Conservation (phyloP, 805 yeast genomes). For the Candida insectorum region DNA sequence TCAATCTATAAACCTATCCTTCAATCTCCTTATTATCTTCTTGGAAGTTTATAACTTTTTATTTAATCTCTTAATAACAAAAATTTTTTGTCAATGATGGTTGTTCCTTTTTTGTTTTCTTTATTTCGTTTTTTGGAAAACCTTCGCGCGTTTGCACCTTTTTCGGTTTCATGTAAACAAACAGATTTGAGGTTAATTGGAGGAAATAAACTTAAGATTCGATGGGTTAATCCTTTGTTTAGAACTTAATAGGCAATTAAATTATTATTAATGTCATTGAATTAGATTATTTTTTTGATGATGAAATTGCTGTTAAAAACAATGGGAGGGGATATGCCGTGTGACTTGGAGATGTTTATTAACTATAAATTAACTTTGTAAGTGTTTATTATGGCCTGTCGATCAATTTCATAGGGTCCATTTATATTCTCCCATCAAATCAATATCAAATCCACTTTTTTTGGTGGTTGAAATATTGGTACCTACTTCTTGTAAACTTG, state of each 20-base stretch:
- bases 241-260: no score
- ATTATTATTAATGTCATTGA: no score
- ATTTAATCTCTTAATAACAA: neutral
- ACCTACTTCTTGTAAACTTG: neutral
- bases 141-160: constrained; percentile 8
- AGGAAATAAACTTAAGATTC: neutral
- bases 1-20: no score
- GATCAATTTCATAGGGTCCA: constrained; percentile 23
- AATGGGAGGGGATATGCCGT: no score
- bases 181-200: constrained; percentile 1
- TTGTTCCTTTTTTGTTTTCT: constrained; percentile 8
- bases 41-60: neutral
- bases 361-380: no score
- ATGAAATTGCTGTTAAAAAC: no score
- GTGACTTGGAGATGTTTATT: no score
- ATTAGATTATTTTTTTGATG: no score
- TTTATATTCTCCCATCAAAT: constrained; percentile 29
- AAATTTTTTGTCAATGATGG: constrained; percentile 7
- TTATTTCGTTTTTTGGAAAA: constrained; percentile 12
- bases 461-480: neutral
- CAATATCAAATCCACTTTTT: constrained; percentile 11
- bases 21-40: no score
- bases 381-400: no score
- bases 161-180: constrained; percentile 11
- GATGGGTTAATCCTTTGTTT: no score